Conservation (phyloP, 192 early-diverging fungal genomes). For the Anaeromyces robustus region DNA sequence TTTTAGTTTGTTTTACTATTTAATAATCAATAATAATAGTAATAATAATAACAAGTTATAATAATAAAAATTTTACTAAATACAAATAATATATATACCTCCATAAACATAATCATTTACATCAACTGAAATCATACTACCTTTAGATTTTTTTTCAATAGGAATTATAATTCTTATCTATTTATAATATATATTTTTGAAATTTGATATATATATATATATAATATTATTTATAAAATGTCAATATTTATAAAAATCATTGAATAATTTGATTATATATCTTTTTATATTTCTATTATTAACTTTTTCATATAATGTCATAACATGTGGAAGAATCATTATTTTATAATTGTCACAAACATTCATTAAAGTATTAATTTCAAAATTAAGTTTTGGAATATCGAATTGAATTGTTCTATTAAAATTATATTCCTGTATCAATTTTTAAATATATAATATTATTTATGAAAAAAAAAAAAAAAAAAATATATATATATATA, state of each 20-base stretch:
- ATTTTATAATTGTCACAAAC: background rate
- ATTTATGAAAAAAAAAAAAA: too few relatives aligned
- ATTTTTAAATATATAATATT: too few relatives aligned
- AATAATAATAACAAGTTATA: too few relatives aligned
- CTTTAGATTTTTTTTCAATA: background rate
- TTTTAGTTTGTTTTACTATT: too few relatives aligned
- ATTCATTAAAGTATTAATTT: background rate
- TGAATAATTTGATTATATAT: too few relatives aligned
- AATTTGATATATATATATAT: too few relatives aligned
- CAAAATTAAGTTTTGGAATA: background rate
- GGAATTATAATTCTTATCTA: background rate
- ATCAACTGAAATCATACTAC: background rate
- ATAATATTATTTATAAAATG: too few relatives aligned
- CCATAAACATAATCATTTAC: background rate
- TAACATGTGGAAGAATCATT: background rate
- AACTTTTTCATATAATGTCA: background rate
- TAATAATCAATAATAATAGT: too few relatives aligned
- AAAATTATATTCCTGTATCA: background rate
- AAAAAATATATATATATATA: too few relatives aligned
- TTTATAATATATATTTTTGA: background rate
- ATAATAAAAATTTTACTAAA: too few relatives aligned
- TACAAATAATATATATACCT: background rate
- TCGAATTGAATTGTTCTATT: background rate
- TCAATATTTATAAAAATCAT: too few relatives aligned
- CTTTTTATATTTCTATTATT: too few relatives aligned